Base-by-base conservation (phyloP, 257 asterid genomes). In the Primulina eburnea region DNA sequence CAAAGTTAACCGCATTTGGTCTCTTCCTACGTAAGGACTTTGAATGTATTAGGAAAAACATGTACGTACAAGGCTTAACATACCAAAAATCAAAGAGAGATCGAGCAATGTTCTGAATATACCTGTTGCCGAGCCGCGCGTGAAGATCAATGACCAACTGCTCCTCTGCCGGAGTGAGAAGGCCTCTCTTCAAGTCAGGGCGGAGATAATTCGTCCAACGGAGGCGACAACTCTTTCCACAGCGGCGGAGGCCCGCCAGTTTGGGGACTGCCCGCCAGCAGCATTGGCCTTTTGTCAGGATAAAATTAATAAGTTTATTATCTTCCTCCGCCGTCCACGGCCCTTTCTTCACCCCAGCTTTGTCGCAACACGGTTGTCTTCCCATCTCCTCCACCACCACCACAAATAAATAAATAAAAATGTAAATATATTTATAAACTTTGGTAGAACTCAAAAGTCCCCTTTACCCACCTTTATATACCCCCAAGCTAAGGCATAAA, bases 261-360 rank as follows among this genome's bases (percentile, higher is more conserved):
- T 92, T 92, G 0, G 98, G 98, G 40, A 92, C 96, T 18, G 97
- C 97, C 60, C 98, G 81, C 98, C 98, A 92, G 70, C 98, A 92
- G 77, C 98, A 88, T 87, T 88, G 97, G 78, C 97, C 98, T 47
- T 92, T 90, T 1, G 92, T 84, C 50, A 92, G 86, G 26, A 92
- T 90, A 40, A 92, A 92, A 52, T 77, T 87, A 20, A 92, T 88
- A 56, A 92, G 90, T 29, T 92, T 92, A 84, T 83, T 90, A 78
- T 92, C 98, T 79, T 92, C 98, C 75, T 92, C 98, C 17, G 93
- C 92, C 43, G 95, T 92, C 98, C 98, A 92, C 38, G 98, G 98
- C 58, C 98, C 98, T 75, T 92, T 92, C 84, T 92, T 92, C 70
- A 92, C 98, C 37, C 95, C 96, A 0, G 89, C 94, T 76, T 92